A percentile compares a stretch with the other conserved stretches of the same genome.
These are phyloP conservation scores for Hypoxylon sp. DNA, from an alignment of 2,329 filamentous ascomycete genomes.

Conservation along the genomic window DNA sequence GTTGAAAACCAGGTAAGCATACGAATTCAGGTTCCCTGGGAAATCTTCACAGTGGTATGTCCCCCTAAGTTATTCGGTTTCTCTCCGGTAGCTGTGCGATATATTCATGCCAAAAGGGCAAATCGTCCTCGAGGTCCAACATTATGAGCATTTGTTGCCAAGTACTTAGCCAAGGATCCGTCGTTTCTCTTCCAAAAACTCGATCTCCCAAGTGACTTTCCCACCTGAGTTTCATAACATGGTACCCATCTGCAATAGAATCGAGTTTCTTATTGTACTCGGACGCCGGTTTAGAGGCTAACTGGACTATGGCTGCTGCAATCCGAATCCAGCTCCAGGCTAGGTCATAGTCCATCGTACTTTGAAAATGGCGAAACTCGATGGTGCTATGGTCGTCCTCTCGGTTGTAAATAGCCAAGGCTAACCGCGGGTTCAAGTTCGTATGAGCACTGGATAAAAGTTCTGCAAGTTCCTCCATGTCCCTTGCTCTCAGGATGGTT, in stretches of 20 bases:
- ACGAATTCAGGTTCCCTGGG: neutral
- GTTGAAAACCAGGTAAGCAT: neutral
- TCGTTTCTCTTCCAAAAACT: conserved; percentile 10
- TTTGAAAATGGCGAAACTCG: conserved; percentile 34
- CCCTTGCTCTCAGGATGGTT: conserved; percentile 1
- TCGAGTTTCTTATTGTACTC: conserved; percentile 20
- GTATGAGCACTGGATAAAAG: conserved; percentile 5
- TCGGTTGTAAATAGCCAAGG: conserved; percentile 13
- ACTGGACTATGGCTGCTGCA: conserved; percentile 17
- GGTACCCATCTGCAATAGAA: conserved; percentile 7
- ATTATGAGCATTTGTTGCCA: conserved; percentile 19
- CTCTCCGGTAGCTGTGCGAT: conserved; percentile 16
- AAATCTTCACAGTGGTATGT: conserved; percentile 16
- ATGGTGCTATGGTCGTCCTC: conserved; percentile 26
- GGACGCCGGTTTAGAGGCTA: conserved; percentile 16
- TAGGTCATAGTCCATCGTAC: conserved; percentile 23
- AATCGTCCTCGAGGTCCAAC: conserved; percentile 16
- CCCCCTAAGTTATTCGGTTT: conserved; percentile 20
- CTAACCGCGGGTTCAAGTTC: conserved; percentile 8
- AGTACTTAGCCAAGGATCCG: conserved; percentile 15
- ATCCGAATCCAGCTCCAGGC: conserved; percentile 24
- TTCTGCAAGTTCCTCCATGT: conserved; percentile 15
- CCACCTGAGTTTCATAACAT: conserved; percentile 11
- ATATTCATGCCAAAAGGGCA: conserved; percentile 13
- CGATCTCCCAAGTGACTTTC: conserved; percentile 11